Evolutionary conservation across 106 monocot species (phyloP), one percentile per base, ranked within the genome.

Genomic region (Agapanthus africanus): DNA sequence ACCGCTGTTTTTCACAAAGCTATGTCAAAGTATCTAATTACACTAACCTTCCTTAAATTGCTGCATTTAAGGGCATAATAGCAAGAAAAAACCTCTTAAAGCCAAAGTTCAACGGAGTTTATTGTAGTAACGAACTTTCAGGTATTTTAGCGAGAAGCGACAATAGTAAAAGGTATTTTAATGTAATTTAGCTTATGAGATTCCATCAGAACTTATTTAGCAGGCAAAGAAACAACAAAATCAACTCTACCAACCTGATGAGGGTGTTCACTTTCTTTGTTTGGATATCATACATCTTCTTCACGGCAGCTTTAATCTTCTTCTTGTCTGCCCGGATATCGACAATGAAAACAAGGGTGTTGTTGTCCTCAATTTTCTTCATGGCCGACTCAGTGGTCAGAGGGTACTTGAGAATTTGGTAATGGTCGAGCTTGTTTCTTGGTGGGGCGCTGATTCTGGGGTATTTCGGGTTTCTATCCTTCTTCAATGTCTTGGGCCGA

Each of bases 331-430:
- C 81, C 54, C 81, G 77, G 56, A 81, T 63, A 54, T 81, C 81
- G 25, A 81, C 81, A 38, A 81, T 81, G 77, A 81, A 81, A 36
- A 81, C 81, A 46, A 81, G 81, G 9, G 81, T 81, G 65, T 81
- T 81, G 81, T 81, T 81, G 38, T 81, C 81, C 34, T 81, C 81
- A 4, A 81, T 81, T 73, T 81, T 81, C 65, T 81, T 81, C 81
- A 81, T 81, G 14, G 81, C 81, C 34, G 77, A 77, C 30, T 81
- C 81, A 0, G 81, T 81, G 4, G 81, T 77, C 14, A 81, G 37
- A 9, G 81, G 81, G 42, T 69, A 81, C 51, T 81, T 77, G 23
- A 81, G 68, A 37, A 81, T 81, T 49, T 81, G 81, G 27, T 73
- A 81, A 42, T 81, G 81, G n/a, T 81, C 81, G 16, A 81, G 77